Base-by-base conservation (phyloP, 2,329 filamentous ascomycete genomes). In the Golovinomyces cichoracearum region DNA sequence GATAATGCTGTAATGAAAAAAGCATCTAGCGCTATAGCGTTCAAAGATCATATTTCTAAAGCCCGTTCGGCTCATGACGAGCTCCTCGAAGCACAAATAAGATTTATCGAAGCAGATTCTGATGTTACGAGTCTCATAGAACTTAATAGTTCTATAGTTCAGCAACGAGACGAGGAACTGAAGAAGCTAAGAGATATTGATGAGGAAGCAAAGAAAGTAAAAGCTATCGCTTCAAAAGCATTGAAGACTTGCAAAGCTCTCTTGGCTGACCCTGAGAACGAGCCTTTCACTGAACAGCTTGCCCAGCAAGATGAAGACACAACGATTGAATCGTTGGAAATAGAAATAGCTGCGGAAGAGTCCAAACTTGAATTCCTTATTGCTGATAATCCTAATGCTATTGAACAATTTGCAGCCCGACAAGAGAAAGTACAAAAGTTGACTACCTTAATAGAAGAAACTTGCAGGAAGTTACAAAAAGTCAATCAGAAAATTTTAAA, bases 331-430 rank as follows among this genome's bases (percentile, higher is more conserved):
- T 71, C 78, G 2, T 66, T 94, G 5, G 72, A 82, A 25, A 68
- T 73, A 9, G 79, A 92, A 51, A 81, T 94, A 46, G 70, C 76
- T 21, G 76, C 78, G 0, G 79, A 85, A 60, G 69, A 74, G 52
- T 77, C 80, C 22, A 79, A 80, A 51, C 72, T 95, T 2, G 80
- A 85, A 51, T 72, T 90, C 53, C 80, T 90, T 48, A 78, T 85
- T 50, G 79, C 77, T 35, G 80, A 80, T 33, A 83, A 86, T 56
- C 78, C 76, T 3, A 73, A 76, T 49, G 73, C 84, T 21, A 71
- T 95, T 48, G 72, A 72, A 49, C 80, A 92, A 55, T 95, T 78
- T 58, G 80, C 90, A 61, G 38, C 25, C 22, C 40, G 38, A 7
- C 68, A 73, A 50, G 78, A 83, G 10, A 74, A 76, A 21, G 67